These are phyloP conservation scores for Pelargonium cotyledonis DNA, from an alignment of 441 rosid species.

Conservation along the genomic window DNA sequence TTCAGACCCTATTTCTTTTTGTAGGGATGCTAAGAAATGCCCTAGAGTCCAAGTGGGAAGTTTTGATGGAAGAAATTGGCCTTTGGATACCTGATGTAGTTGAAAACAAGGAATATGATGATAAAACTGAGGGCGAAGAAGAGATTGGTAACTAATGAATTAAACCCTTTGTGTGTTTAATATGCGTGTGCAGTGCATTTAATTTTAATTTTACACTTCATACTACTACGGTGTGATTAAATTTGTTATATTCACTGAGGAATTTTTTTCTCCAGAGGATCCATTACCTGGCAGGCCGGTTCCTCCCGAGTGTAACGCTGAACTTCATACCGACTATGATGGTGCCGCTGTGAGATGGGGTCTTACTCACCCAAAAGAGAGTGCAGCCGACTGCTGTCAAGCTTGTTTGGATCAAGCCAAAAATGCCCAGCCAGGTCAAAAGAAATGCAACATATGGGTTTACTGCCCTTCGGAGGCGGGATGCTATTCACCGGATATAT, in stretches of 20 bases:
- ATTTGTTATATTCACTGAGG: slow-evolving; percentile 12
- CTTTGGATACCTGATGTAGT: slow-evolving; percentile 79
- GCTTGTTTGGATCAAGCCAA: slow-evolving; percentile 91
- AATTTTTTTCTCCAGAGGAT: slow-evolving; percentile 42
- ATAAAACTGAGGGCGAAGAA: slow-evolving; percentile 74
- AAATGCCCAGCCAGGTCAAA: slow-evolving; percentile 63
- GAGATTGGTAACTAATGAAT: slow-evolving; percentile 47
- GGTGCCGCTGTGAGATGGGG: slow-evolving; percentile 98
- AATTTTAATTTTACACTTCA: background rate
- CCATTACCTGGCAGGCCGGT: slow-evolving; percentile 78
- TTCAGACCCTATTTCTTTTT: slow-evolving; percentile 6
- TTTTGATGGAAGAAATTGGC: slow-evolving; percentile 73
- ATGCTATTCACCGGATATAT: slow-evolving; percentile 83
- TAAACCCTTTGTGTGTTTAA: slow-evolving; percentile 9
- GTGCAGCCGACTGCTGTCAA: slow-evolving; percentile 97
- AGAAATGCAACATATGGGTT: slow-evolving; percentile 88
- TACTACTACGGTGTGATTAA: background rate
- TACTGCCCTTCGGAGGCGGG: slow-evolving; percentile 86
- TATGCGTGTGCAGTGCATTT: background rate
- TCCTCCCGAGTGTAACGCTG: slow-evolving; percentile 66
- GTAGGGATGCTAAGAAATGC: slow-evolving; percentile 64
- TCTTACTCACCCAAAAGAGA: slow-evolving; percentile 82
- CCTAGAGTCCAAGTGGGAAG: slow-evolving; percentile 73
- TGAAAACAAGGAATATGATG: slow-evolving; percentile 63
- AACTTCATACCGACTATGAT: slow-evolving; percentile 85